Percentiles rank a stretch among this genome's conserved stretches.
Conservation (phyloP, 345 rosid species). For the Eutrema japonicum region DNA sequence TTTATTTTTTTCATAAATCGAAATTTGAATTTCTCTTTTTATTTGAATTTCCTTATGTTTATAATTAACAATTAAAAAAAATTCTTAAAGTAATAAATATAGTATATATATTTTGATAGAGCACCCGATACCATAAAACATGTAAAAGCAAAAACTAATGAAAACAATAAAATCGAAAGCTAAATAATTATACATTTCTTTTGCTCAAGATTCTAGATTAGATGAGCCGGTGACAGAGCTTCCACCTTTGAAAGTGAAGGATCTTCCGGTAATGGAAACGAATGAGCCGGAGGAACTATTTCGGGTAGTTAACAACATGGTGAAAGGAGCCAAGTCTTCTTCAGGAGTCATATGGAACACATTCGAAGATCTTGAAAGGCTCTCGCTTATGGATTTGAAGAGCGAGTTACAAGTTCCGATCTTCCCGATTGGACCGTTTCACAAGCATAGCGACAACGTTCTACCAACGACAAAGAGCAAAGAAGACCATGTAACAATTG, state of each 20-base stretch:
- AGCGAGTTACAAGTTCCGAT: slow-evolving; percentile 41
- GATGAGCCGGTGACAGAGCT: slow-evolving; percentile 50
- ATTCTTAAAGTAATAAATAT: neutral
- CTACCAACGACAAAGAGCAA: slow-evolving; percentile 37
- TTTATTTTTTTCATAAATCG: neutral
- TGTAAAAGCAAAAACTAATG: neutral
- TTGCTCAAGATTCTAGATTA: slow-evolving; percentile 29
- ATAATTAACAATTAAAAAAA: too few relatives aligned
- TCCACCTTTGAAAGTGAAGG: slow-evolving; percentile 54
- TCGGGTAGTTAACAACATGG: slow-evolving; percentile 21
- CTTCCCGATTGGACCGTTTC: slow-evolving; percentile 60
- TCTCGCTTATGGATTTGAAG: slow-evolving; percentile 35
- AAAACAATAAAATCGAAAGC: slow-evolving; percentile 1
- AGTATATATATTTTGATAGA: neutral
- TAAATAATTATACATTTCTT: slow-evolving; percentile 3
- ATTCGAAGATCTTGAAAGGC: slow-evolving; percentile 55
- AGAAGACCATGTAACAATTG: slow-evolving; percentile 49
- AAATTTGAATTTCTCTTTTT: neutral
- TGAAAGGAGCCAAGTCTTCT: slow-evolving; percentile 44
- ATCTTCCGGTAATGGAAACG: slow-evolving; percentile 44
- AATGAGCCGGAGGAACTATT: slow-evolving; percentile 24
- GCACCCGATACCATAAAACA: neutral
- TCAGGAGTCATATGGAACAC: slow-evolving; percentile 63
- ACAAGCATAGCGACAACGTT: slow-evolving; percentile 44
- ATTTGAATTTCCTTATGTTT: neutral